phyloP scores from a whole-genome alignment of 1,284 basidiomycete genomes.

The Pseudozyma thailandica region DNA sequence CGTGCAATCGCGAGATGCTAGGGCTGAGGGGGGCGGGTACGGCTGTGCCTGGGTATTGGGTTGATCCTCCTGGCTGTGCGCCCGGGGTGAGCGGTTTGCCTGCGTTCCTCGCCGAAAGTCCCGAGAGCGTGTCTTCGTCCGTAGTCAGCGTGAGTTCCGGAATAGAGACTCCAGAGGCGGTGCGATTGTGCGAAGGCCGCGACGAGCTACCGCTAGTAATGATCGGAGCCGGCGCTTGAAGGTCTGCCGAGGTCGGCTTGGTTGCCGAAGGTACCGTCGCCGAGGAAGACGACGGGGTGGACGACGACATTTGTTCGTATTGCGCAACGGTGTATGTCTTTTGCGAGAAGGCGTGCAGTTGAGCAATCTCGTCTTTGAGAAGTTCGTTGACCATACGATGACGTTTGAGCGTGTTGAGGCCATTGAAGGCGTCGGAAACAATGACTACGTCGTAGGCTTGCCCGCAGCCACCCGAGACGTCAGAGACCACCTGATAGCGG shows the following conservation, averaged over 20 bases:
- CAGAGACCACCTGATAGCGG: slow-evolving; percentile 55
- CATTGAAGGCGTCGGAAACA: slow-evolving; percentile 62
- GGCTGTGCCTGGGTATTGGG: slow-evolving; percentile 35
- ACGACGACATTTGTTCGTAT: slow-evolving; percentile 37
- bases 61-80: slow-evolving; percentile 30
- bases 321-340: slow-evolving; percentile 64
- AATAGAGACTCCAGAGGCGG: slow-evolving; percentile 58
- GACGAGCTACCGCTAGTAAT: slow-evolving; percentile 8
- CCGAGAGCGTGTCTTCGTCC: slow-evolving; percentile 52
- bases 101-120: slow-evolving; percentile 21
- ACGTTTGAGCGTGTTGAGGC: slow-evolving; percentile 63
- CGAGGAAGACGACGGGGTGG: slow-evolving; percentile 1
- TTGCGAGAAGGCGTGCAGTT: slow-evolving; percentile 70
- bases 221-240: slow-evolving; percentile 41
- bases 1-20: slow-evolving; percentile 61
- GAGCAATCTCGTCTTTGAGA: slow-evolving; percentile 69
- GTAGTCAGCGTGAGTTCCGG: slow-evolving; percentile 66
- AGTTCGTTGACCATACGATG: slow-evolving; percentile 69
- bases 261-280: slow-evolving; percentile 15
- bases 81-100: slow-evolving; percentile 29
- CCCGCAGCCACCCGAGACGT: slow-evolving; percentile 67
- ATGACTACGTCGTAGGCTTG: slow-evolving; percentile 67
- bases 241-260: slow-evolving; percentile 17
- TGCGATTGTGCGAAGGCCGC: slow-evolving; percentile 48
- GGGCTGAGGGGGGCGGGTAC: slow-evolving; percentile 37